Conservation (phyloP, 768 basidiomycete species). For the Psilocybe azurescens region DNA sequence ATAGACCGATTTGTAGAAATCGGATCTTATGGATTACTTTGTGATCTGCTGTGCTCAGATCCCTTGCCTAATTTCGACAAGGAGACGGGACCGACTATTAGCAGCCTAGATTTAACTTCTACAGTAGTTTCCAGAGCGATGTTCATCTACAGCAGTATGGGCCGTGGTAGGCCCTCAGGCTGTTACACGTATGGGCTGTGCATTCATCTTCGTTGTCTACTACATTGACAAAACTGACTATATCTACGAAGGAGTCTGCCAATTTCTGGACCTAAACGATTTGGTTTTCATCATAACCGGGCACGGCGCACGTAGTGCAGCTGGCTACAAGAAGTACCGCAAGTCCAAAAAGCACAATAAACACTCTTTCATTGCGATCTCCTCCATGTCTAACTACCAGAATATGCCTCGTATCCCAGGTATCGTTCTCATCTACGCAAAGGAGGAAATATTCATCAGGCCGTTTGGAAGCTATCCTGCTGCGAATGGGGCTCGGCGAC, state of each 20-base stretch:
- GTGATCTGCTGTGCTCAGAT: conserved; percentile 97
- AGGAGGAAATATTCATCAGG: conserved; percentile 94
- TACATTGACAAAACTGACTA: not conserved
- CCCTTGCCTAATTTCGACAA: conserved; percentile 91
- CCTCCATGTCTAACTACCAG: conserved; percentile 95
- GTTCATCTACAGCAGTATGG: too few species aligned
- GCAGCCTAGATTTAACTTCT: conserved; percentile 49
- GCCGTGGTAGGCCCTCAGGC: too few species aligned
- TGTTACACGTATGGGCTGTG: too few species aligned
- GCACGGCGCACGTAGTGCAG: conserved; percentile 91
- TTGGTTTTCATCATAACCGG: conserved; percentile 92
- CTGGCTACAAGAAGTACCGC: conserved; percentile 93
- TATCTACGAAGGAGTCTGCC: conserved; percentile 85
- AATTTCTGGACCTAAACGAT: conserved; percentile 93
- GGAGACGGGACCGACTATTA: conserved; percentile 61
- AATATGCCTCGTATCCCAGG: conserved; percentile 97
- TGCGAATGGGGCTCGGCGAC: conserved; percentile 61
- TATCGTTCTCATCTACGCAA: conserved; percentile 95
- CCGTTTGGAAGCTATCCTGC: conserved; percentile 64
- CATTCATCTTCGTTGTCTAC: too few species aligned
- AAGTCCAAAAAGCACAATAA: conserved; percentile 91
- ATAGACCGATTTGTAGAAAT: conserved; percentile 94
- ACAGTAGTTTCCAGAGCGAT: too few species aligned
- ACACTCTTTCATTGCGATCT: conserved; percentile 96
- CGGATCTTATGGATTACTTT: conserved; percentile 87